Percentiles rank a stretch among this genome's conserved stretches.
phyloP scores from a whole-genome alignment of 208 protist species.

The Leishmania martiniquensis region DNA sequence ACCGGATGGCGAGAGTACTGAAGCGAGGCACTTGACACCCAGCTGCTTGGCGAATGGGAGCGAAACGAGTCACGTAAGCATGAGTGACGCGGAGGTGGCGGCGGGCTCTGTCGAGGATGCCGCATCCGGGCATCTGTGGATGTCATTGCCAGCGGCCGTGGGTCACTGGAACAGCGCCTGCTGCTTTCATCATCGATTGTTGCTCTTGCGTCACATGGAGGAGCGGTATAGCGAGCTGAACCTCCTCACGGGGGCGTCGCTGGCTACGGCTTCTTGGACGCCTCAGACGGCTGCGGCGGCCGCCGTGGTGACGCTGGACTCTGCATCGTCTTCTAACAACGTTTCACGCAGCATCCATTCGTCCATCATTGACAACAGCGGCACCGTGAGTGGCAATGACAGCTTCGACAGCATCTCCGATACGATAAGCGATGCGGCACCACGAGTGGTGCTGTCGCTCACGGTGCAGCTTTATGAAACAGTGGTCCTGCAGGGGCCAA shows the following conservation, averaged over 20 bases:
- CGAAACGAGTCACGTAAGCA: neutral
- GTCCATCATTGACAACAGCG: neutral
- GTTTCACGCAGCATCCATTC: neutral
- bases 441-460: conserved; percentile 22
- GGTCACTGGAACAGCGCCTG: conserved; percentile 21
- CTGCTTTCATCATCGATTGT: conserved; percentile 31
- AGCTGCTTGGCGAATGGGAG: neutral
- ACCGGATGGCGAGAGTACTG: too few species aligned
- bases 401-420: neutral
- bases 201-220: conserved; percentile 37
- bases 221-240: conserved; percentile 46
- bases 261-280: neutral
- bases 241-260: conserved; percentile 36
- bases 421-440: neutral
- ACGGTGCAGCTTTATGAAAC: conserved; percentile 7
- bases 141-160: conserved; percentile 20
- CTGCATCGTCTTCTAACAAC: neutral
- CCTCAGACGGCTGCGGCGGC: neutral
- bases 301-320: neutral
- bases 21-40: neutral
- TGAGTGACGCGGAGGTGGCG: neutral
- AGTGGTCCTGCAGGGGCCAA: conserved; percentile 11
- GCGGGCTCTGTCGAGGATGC: neutral
- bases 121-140: conserved; percentile 8
- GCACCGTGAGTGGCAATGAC: neutral